These are phyloP conservation scores for Daucus carota DNA, from an alignment of 129 eudicot genomes.

Conservation along the genomic window DNA sequence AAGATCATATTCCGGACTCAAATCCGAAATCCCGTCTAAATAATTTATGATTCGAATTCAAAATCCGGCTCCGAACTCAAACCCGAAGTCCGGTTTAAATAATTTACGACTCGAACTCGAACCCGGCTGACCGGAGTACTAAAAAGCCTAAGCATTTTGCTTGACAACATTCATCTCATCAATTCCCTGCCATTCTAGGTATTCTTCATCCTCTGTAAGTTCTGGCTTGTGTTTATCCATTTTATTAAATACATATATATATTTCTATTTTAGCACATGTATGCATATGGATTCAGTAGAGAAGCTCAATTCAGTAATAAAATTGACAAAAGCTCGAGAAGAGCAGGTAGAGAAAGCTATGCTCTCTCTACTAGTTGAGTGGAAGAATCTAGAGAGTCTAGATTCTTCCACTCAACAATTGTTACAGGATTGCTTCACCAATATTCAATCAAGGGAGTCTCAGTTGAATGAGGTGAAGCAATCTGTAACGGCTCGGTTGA, in stretches of 20 bases:
- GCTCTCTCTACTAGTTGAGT: not conserved
- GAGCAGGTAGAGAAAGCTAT: not conserved
- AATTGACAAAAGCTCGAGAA: not conserved
- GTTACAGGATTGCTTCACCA: not conserved
- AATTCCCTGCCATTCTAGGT: too few relatives aligned
- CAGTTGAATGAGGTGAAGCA: not conserved
- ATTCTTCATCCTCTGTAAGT: too few relatives aligned
- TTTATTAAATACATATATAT: not conserved
- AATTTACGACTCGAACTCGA: too few relatives aligned
- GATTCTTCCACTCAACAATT: not conserved
- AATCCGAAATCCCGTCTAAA: too few relatives aligned
- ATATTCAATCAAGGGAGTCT: not conserved
- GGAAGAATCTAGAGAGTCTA: not conserved
- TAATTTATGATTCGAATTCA: too few relatives aligned
- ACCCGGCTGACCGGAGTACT: too few relatives aligned
- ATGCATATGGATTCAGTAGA: not conserved
- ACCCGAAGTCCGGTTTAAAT: too few relatives aligned
- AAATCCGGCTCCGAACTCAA: too few relatives aligned
- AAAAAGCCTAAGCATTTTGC: too few relatives aligned
- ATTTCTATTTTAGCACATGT: not conserved
- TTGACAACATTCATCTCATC: too few relatives aligned
- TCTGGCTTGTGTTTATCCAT: too few relatives aligned
- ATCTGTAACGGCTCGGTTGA: not conserved
- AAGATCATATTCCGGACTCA: too few relatives aligned
- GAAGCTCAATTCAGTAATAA: not conserved